Base-by-base conservation (phyloP, 2,329 filamentous ascomycete species). In the Fusarium sp. region DNA sequence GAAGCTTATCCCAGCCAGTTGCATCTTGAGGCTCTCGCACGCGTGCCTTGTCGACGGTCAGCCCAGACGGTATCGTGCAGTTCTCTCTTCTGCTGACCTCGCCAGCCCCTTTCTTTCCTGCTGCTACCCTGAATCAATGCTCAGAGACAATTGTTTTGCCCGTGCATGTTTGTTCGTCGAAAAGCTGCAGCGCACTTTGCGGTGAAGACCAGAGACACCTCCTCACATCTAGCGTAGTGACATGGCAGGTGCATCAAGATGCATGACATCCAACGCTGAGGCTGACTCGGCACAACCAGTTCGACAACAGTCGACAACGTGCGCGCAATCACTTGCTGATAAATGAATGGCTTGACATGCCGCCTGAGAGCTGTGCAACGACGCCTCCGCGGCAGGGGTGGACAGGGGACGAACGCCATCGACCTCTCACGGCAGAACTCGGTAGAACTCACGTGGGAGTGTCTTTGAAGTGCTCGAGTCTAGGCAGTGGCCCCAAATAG, bases 381-480 rank as follows among this genome's bases (percentile, higher is more conserved):
- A 45, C 65, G 59, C 63, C 40, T 74, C 71, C 59, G 62, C 64
- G 61, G 58, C 63, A 72, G 63, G 64, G 67, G 54, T 47, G 31
- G 45, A 20, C 65, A 72, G 71, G 66, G 63, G 63, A 67, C 35
- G 63, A 65, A 78, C 76, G 72, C 76, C 76, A 78, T 78, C 74
- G 63, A 66, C 68, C 70, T 74, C 68, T 38, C 76, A 77, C 76
- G 22, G 63, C 76, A 75, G 68, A 50, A 61, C 36, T 58, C 57
- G 58, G 75, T 71, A 68, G 64, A 47, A 66, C 66, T 74, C 75
- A 70, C 72, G 72, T 77, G 76, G 75, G 50, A 72, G 22, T 14
- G n/a, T 57, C 61, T 64, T 62, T 45, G 47, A 40, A 47, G 40
- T 36, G 25, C 20, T 73, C 38, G 64, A 74, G 69, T 70, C 70